phyloP scores from a whole-genome alignment of 768 basidiomycete species.

The Gloeophyllum trabeum region DNA sequence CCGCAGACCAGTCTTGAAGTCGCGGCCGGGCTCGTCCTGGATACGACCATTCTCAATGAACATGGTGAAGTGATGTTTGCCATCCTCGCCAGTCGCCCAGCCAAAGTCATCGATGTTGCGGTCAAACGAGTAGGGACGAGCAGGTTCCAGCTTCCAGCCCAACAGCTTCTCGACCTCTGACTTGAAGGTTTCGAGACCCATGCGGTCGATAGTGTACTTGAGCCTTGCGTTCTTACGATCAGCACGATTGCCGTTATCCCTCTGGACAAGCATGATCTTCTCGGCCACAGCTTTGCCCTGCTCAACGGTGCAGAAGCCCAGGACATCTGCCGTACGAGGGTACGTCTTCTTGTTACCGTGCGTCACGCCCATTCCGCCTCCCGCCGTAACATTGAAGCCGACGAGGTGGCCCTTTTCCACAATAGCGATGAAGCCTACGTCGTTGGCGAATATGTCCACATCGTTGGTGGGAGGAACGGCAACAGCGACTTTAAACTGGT shows the following conservation, averaged over 20 bases:
- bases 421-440: slow-evolving; percentile 95
- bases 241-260: slow-evolving; percentile 90
- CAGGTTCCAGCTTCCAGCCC: slow-evolving; percentile 65
- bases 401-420: slow-evolving; percentile 65
- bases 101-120: slow-evolving; percentile 91
- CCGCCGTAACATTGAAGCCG: slow-evolving; percentile 90
- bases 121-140: slow-evolving; percentile 72
- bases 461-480: slow-evolving; percentile 96
- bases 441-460: slow-evolving; percentile 91
- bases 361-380: slow-evolving; percentile 99
- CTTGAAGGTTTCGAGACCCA: slow-evolving; percentile 83
- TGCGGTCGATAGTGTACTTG: slow-evolving; percentile 95
- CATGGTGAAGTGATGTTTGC: slow-evolving; percentile 82
- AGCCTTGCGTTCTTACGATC: slow-evolving; percentile 82
- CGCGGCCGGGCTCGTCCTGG: slow-evolving; percentile 82
- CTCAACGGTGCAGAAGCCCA: slow-evolving; percentile 88
- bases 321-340: slow-evolving; percentile 74
- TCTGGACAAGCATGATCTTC: slow-evolving; percentile 86
- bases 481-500: slow-evolving; percentile 92
- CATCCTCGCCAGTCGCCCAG: slow-evolving; percentile 83
- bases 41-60: slow-evolving; percentile 98
- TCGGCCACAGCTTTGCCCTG: slow-evolving; percentile 84
- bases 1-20: slow-evolving; percentile 86
- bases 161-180: slow-evolving; percentile 83
- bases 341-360: slow-evolving; percentile 99